Conservation (phyloP, 2,329 filamentous ascomycete species). For the Sporothrix variecibatus region DNA sequence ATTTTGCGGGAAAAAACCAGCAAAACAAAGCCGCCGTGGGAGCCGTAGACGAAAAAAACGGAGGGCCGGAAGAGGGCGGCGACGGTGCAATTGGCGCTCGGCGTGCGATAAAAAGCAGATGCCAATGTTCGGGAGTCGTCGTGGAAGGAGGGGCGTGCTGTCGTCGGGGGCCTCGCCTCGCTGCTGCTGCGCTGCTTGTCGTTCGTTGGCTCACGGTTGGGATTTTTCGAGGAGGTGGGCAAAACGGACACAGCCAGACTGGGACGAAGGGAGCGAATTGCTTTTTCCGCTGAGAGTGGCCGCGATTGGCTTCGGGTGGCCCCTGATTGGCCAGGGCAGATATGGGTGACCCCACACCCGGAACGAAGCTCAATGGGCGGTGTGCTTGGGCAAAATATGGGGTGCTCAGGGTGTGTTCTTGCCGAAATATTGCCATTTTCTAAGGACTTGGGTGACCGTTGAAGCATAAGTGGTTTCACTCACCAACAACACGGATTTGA, state of each 20-base stretch:
- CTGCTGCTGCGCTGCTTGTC: constrained; percentile 11
- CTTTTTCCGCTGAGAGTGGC: constrained; percentile 31
- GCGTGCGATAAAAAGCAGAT: not conserved
- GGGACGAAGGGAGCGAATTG: constrained; percentile 32
- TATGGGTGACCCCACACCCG: constrained; percentile 23
- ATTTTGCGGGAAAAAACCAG: constrained; percentile 32
- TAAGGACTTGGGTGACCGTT: too few relatives aligned
- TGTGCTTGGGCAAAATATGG: constrained; percentile 28
- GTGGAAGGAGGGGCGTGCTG: not conserved
- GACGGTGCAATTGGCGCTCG: not conserved
- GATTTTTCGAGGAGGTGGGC: constrained; percentile 30
- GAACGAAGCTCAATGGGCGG: constrained; percentile 26
- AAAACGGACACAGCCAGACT: constrained; percentile 22
- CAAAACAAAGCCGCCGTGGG: constrained; percentile 21
- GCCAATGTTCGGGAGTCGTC: not conserved
- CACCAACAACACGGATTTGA: not conserved
- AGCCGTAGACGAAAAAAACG: constrained; percentile 28
- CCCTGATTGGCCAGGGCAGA: constrained; percentile 27
- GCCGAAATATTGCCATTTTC: not conserved
- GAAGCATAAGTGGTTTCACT: not conserved
- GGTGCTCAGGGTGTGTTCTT: not conserved
- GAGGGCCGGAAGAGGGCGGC: constrained; percentile 22
- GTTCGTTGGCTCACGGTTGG: constrained; percentile 20
- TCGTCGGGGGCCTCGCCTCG: constrained; percentile 16
- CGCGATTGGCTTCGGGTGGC: constrained; percentile 32